A percentile compares a stretch with the other conserved stretches of the same genome.
Conservation (phyloP, 371 early-diverging fungal genomes). For the Syncephalastrum monosporum region DNA sequence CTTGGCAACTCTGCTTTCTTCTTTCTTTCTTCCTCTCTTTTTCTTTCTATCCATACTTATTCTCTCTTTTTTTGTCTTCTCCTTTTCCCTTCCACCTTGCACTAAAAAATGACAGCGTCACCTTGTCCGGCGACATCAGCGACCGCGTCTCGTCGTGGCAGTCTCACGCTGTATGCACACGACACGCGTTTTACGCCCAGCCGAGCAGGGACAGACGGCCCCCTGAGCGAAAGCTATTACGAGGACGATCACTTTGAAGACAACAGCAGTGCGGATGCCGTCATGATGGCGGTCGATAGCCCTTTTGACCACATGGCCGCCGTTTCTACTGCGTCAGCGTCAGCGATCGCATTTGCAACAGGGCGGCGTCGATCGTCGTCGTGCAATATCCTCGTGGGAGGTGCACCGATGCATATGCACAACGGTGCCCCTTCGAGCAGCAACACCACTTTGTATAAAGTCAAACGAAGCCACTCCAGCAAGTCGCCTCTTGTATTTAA, state of each 20-base stretch:
- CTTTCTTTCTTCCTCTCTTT: constrained; percentile 2
- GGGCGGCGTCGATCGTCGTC: constrained; percentile 2
- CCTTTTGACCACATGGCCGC: constrained; percentile 32
- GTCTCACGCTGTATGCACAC: constrained; percentile 2
- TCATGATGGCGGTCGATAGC: constrained; percentile 32
- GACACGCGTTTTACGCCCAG: not conserved
- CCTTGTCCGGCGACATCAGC: constrained; percentile 17
- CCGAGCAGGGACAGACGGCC: not conserved
- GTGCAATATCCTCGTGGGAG: constrained; percentile 1
- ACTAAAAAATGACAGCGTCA: constrained; percentile 19
- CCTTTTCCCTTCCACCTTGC: constrained; percentile 2
- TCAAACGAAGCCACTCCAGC: constrained; percentile 29
- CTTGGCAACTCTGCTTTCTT: not conserved
- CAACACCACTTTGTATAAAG: constrained; percentile 23
- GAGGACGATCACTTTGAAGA: not conserved
- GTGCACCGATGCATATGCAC: not conserved
- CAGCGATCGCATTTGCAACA: not conserved
- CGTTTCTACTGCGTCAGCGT: constrained; percentile 13
- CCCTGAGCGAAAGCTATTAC: not conserved
- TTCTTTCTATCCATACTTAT: not conserved
- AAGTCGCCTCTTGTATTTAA: constrained; percentile 58
- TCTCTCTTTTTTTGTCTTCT: constrained; percentile 8
- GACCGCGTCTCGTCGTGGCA: constrained; percentile 5
- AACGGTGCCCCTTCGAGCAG: not conserved
- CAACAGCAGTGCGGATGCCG: not conserved